These are phyloP conservation scores for Castanea mollissima DNA, from an alignment of 306 rosid genomes.

Conservation along the genomic window DNA sequence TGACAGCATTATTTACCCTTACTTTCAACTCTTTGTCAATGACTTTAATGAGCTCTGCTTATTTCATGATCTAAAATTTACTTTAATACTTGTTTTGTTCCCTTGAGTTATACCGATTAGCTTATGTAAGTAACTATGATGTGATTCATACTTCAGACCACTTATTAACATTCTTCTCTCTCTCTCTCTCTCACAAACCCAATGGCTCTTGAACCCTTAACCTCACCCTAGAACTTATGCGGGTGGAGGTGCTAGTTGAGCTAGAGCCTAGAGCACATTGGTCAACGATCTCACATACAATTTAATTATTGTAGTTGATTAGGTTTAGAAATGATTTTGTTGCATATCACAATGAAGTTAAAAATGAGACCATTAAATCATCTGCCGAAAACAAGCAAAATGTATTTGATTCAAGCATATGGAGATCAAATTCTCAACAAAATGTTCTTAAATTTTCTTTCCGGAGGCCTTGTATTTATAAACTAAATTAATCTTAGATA, in stretches of 20 bases:
- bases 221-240: too few relatives aligned
- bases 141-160: background rate
- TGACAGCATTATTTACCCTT: background rate
- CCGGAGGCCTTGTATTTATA: too few relatives aligned
- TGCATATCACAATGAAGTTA: background rate
- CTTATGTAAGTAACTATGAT: background rate
- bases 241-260: too few relatives aligned
- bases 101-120: background rate
- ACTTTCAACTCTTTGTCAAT: background rate
- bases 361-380: background rate
- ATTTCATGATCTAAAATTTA: background rate
- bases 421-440: too few relatives aligned
- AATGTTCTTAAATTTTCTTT: too few relatives aligned
- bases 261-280: too few relatives aligned
- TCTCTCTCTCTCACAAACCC: too few relatives aligned
- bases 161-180: background rate
- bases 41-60: background rate
- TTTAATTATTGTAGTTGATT: background rate
- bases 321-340: background rate
- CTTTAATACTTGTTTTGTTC: background rate
- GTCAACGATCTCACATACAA: background rate
- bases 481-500: too few relatives aligned
- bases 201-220: too few relatives aligned
- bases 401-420: background rate
- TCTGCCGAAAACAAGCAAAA: background rate